Base-by-base conservation (phyloP, 2,329 filamentous ascomycete genomes). In the Ascochyta rabiei region DNA sequence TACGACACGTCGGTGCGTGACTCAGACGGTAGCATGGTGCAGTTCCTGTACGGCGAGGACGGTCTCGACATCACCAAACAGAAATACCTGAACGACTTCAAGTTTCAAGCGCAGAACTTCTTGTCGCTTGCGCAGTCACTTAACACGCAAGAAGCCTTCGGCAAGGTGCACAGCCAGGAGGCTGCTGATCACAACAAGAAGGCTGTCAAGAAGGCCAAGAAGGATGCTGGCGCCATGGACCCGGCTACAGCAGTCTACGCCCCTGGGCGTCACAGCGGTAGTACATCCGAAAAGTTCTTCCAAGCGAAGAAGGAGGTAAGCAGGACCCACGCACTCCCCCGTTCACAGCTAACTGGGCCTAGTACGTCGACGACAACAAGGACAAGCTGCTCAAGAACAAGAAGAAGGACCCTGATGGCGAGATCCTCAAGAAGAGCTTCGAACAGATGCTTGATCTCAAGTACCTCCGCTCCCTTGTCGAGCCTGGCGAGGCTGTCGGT, bases 1-100 rank as follows among this genome's bases (percentile, higher is more conserved):
- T 98, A 99, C 73, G 95, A 99, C 70, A 93, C 89, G 8, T 96
- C 93, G 1, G 95, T 99, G 15, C 87, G 95, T 60, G 93, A 99
- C 68, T 88, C 93, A 0, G 96, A 99, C 73, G 96, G 96, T 21
- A 91, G 89, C 2, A 84, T 99, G 68, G 84, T 99, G 2, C 95
- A 99, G 72, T 98, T 99, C 76, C 76, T 99, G 28, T 99, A 98
- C 71, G 95, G 95, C 56, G 95, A 99, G 75, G 95, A 99, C 70
- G 95, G 93, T 30, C 82, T 98, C 18, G 95, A 99, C 73, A 89
- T 96, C 45, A 91, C 91, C 2, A 98, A 97, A 76, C 91, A 96
- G 66, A 95, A 91, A 69, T 96, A 97, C 73, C 81, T 99, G 21
- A 87, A 83, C 34, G 88, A 98, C 71, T 98, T 97, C 75, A 88